Base-by-base conservation (phyloP, 805 yeast genomes). In the Wickerhamomyces alni region DNA sequence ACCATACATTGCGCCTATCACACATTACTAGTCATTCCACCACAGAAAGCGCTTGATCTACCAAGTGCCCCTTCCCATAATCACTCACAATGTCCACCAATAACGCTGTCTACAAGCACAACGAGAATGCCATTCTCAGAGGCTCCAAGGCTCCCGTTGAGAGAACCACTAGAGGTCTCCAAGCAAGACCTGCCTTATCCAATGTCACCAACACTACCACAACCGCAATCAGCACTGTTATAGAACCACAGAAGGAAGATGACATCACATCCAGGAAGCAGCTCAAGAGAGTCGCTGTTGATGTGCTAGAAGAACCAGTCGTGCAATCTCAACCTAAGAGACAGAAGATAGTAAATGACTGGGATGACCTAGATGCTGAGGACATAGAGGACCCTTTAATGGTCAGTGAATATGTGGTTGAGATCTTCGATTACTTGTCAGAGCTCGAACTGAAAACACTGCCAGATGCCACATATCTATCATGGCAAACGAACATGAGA, bases 351-450 rank as follows among this genome's bases (percentile, higher is more conserved):
- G 45, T 37, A 8, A 26, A 40, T 28, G 33, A 48, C 41, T 37
- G 54, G 54, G 40, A 76, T 48, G 87, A 82, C 58, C 64, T 82
- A 43, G 93, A 83, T 53, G 75, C 70, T 24, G 84, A 77, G 45
- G 89, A 83, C 55, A 56, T 62, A 35, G 82, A 78, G 47, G 91
- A 83, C 57, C 86, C 88, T n/a, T 60, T 82, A 46, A 86, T 89
- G 95, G 96, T 83, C 17, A 73, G 83, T 39, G 99, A 91, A 62
- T 91, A 91, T 62, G 88, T 83, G 30, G 71, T 69, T 46, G 97
- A 89, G 44, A 91, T 91, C 37, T 89, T 87, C 63, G 78, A 70
- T 9, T 86, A 84, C 61, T 67, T 91, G 48, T 78, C 78, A 53
- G 74, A 71, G 50, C 69, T 80, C 44, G 96, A 88, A 61, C 49